phyloP scores from a whole-genome alignment of 371 early-diverging fungal genomes.

The Apophysomyces elegans region DNA sequence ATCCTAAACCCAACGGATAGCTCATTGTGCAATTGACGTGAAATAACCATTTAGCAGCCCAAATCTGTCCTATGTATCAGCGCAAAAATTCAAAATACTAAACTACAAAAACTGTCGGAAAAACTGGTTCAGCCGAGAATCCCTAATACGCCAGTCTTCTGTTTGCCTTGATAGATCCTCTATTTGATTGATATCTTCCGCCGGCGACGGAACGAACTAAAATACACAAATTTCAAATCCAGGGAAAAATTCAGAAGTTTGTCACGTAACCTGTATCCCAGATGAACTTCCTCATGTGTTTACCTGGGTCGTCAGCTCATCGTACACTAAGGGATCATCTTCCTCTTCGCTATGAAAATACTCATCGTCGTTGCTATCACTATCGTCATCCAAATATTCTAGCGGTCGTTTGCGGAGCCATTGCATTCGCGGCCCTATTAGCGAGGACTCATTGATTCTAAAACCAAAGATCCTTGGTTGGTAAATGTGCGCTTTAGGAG shows the following conservation, averaged over 20 bases:
- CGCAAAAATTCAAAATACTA: not conserved
- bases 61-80: not conserved
- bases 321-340: conserved; percentile 12
- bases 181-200: conserved; percentile 22
- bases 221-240: not conserved
- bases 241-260: not conserved
- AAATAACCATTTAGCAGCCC: not conserved
- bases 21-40: too few species aligned
- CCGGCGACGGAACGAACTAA: conserved; percentile 22
- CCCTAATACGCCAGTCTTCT: conserved; percentile 31
- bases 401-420: conserved; percentile 71
- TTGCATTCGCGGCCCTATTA: conserved; percentile 73
- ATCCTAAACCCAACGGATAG: too few species aligned
- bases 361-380: conserved; percentile 39
- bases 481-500: conserved; percentile 56
- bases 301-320: conserved; percentile 24
- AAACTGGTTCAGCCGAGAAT: conserved; percentile 37
- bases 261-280: not conserved
- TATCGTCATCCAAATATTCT: conserved; percentile 37
- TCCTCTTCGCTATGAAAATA: conserved; percentile 31
- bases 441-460: conserved; percentile 60
- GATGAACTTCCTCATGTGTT: not conserved
- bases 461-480: conserved; percentile 87
- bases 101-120: conserved; percentile 32
- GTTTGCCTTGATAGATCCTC: conserved; percentile 22